Evolutionary conservation across 331 rosid genomes (phyloP).

Genomic region (Rhamnella rubrinervis): DNA sequence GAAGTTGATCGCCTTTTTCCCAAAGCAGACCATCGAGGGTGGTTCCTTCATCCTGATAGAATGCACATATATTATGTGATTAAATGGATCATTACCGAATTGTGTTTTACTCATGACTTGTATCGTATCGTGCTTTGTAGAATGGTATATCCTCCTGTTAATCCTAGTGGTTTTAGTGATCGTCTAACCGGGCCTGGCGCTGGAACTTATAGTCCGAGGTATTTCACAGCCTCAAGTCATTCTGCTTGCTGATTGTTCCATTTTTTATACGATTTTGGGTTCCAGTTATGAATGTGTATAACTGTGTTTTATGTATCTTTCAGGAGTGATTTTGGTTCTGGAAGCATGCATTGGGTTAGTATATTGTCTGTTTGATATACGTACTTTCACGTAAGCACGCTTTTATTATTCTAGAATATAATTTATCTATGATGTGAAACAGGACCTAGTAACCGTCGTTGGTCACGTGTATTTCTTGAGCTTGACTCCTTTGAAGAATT

Average conservation of each 20-base stretch:
- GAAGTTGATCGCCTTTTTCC: not conserved
- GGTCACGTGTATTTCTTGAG: constrained; percentile 52
- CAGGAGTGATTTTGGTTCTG: constrained; percentile 55
- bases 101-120: not conserved
- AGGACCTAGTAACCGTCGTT: constrained; percentile 85
- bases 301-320: constrained; percentile 21
- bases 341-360: constrained; percentile 74
- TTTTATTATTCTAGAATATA: no score
- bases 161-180: constrained; percentile 59
- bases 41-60: not conserved
- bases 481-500: constrained; percentile 60
- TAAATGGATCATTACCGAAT: not conserved
- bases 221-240: constrained; percentile 14
- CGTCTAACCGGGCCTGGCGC: constrained; percentile 76
- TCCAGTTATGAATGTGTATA: not conserved
- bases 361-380: not conserved
- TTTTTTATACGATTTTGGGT: not conserved
- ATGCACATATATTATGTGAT: not conserved
- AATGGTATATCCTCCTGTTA: constrained; percentile 44
- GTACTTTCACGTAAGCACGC: not conserved
- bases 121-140: constrained; percentile 34
- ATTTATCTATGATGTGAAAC: constrained; percentile 23
- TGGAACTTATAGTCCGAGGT: constrained; percentile 71
- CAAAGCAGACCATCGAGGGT: no score
- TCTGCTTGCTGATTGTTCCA: not conserved